Evolutionary conservation across 1,284 basidiomycete genomes (phyloP).

Genomic region (Tilletia walkeri): DNA sequence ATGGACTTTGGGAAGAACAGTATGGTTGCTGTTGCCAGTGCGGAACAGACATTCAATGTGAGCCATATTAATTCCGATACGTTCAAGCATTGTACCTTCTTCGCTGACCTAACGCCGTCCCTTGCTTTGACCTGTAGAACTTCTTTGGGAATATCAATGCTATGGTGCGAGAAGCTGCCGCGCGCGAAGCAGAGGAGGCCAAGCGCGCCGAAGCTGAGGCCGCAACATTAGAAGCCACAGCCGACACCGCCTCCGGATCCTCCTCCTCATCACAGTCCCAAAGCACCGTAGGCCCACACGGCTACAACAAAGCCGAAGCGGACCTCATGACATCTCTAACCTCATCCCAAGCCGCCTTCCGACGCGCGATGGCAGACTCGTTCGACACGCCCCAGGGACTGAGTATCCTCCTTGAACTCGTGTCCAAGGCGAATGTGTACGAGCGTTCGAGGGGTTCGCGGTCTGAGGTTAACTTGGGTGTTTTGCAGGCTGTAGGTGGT

Average conservation of each 20-base stretch:
- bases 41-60: conserved; percentile 85
- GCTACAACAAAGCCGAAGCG: conserved; percentile 51
- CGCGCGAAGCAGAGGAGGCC: conserved; percentile 16
- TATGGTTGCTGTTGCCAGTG: conserved; percentile 78
- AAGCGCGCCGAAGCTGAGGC: conserved; percentile 51
- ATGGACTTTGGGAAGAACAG: conserved; percentile 91
- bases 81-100: background rate
- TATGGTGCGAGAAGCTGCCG: conserved; percentile 57
- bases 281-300: conserved; percentile 56
- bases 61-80: conserved; percentile 38
- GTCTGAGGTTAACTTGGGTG: conserved; percentile 65
- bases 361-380: conserved; percentile 89
- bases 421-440: conserved; percentile 87
- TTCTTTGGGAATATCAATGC: conserved; percentile 89
- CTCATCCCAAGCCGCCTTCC: conserved; percentile 75
- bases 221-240: background rate
- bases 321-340: conserved; percentile 64
- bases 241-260: background rate
- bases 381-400: conserved; percentile 92
- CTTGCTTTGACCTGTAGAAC: conserved; percentile 65
- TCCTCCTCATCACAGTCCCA: background rate
- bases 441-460: conserved; percentile 58
- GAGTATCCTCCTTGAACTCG: conserved; percentile 73
- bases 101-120: background rate
- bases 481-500: conserved; percentile 72